Evolutionary conservation across 805 yeast genomes (phyloP).

Genomic region (Candida fluviatilis): DNA sequence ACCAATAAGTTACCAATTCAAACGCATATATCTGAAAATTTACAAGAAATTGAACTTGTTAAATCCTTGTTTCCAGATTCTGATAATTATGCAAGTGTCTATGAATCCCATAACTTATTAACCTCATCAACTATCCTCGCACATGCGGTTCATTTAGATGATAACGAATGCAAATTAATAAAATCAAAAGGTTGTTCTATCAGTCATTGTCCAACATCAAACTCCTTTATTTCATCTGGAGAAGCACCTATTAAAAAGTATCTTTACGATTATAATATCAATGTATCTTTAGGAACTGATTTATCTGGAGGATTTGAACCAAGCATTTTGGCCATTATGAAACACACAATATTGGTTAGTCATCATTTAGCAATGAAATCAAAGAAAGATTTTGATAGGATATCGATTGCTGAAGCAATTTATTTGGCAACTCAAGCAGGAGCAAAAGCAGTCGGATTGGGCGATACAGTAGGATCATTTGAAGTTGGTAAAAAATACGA

Average conservation of each 20-base stretch:
- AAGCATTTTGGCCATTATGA: constrained; percentile 32
- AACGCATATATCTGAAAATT: constrained; percentile 87
- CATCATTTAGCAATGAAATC: constrained; percentile 39
- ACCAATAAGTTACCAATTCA: constrained; percentile 62
- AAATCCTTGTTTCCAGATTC: constrained; percentile 66
- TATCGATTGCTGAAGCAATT: constrained; percentile 67
- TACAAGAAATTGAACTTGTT: constrained; percentile 72
- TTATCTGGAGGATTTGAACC: constrained; percentile 41
- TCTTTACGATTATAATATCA: constrained; percentile 59
- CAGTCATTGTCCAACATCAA: constrained; percentile 91
- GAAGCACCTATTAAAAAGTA: constrained; percentile 73
- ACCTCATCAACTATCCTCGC: constrained; percentile 73
- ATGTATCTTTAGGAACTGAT: constrained; percentile 64
- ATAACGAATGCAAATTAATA: constrained; percentile 59
- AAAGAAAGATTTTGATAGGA: constrained; percentile 40
- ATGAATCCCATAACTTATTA: constrained; percentile 58
- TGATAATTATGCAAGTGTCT: constrained; percentile 70
- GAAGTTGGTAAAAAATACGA: constrained; percentile 79
- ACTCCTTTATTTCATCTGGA: constrained; percentile 84
- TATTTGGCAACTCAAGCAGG: constrained; percentile 89
- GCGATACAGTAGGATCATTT: constrained; percentile 61
- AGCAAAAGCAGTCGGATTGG: constrained; percentile 66
- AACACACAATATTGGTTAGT: constrained; percentile 33
- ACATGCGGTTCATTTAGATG: constrained; percentile 77
- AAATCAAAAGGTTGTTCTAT: constrained; percentile 59